Evolutionary conservation across 2,329 filamentous ascomycete genomes (phyloP), one percentile per base, ranked within the genome.

Genomic region (Cryphonectria japonica): DNA sequence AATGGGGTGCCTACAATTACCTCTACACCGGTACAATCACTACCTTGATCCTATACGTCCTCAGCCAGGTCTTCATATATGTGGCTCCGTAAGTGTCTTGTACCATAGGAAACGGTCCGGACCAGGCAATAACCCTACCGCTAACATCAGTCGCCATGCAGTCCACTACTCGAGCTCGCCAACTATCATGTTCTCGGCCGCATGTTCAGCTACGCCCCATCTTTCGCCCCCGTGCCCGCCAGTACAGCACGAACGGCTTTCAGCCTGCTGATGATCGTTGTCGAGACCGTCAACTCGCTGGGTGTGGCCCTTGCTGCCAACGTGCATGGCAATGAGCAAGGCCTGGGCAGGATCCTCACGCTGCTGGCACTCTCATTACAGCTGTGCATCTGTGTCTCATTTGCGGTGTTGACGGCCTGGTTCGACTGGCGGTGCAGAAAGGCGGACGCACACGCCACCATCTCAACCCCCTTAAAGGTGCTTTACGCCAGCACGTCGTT

Each of bases 121-220:
- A 5, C 14, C 26, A 4, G 4, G 29, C 37, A 39, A 39, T 2
- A 60, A 0, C 14, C 32, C 41, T 19, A 8, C 16, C 50, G 6
- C 37, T 43, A 22, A 66, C 22, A 3, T 19, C 29, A 22, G 46
- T 32, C 59, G 16, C 37, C 8, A 6, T 57, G 26, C 41, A 76
- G 75, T 5, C 75, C 75, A 54, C 78, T 88, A 9, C 83, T 88
- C 68, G 86, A 87, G 63, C 82, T 86, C 2, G 82, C 84, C 61
- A 88, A 89, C 76, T 89, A 89, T 78, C 83, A 87, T 75, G 82
- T 88, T 68, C 83, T 89, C 59, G 84, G 84, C 3, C 83, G 87
- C 3, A 81, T 87, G n/a, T 80, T 89, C 26, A 85, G 85, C 78
- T 89, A 88, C 76, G 81, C 87, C 3, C 87, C 87, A 0, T 86